Conservation (phyloP, 2,329 filamentous ascomycete species). For the Gnomoniopsis sp. region DNA sequence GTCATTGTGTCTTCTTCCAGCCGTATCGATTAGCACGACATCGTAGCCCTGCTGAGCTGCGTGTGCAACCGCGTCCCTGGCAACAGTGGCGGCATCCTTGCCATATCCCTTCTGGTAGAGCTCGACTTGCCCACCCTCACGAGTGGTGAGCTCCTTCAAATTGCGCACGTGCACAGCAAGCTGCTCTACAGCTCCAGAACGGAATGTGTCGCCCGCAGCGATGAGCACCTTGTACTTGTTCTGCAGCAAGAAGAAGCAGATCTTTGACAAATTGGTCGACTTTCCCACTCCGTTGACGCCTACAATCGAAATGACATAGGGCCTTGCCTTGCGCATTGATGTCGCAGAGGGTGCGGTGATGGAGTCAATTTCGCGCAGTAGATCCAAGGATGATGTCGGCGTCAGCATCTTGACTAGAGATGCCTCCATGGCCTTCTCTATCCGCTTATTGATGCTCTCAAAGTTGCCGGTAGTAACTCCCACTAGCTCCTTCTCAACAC, state of each 20-base stretch:
- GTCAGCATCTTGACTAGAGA: constrained; percentile 94
- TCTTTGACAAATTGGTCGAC: constrained; percentile 95
- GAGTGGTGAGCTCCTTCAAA: constrained; percentile 78
- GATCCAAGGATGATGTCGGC: constrained; percentile 88
- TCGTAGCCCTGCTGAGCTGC: constrained; percentile 76
- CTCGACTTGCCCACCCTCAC: constrained; percentile 82
- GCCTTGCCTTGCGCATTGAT: constrained; percentile 63
- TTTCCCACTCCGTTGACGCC: constrained; percentile 98
- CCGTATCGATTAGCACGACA: constrained; percentile 95
- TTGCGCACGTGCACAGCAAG: constrained; percentile 93
- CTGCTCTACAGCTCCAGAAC: constrained; percentile 95
- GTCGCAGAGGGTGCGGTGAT: constrained; percentile 65
- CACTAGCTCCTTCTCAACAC: constrained; percentile 84
- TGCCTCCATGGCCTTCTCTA: constrained; percentile 84
- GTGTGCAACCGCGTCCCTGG: constrained; percentile 85
- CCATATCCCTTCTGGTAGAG: constrained; percentile 97
- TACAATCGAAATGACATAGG: constrained; percentile 97
- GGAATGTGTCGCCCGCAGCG: constrained; percentile 74
- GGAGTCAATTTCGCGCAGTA: constrained; percentile 87
- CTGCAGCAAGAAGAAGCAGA: constrained; percentile 95
- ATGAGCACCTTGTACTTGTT: constrained; percentile 71
- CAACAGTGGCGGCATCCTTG: constrained; percentile 93
- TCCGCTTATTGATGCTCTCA: constrained; percentile 79
- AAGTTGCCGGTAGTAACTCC: constrained; percentile 91
- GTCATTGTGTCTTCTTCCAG: constrained; percentile 92